phyloP scores from a whole-genome alignment of 192 early-diverging fungal genomes.

The Podila epigama region DNA sequence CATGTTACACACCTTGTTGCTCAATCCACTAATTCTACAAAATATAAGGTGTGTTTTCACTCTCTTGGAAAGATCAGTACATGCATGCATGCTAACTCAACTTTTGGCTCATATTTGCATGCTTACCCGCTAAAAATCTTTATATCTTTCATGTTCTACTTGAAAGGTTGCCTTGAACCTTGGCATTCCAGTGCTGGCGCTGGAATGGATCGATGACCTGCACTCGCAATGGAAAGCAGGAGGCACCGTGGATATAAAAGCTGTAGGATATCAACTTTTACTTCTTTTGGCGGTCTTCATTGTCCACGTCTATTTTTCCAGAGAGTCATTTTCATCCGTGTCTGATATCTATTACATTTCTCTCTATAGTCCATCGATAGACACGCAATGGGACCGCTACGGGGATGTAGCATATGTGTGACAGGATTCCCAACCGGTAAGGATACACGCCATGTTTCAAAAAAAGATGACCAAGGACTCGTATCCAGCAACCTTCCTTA shows the following conservation, averaged over 20 bases:
- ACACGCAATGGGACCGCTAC: slow-evolving; percentile 15
- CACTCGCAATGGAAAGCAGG: slow-evolving; percentile 8
- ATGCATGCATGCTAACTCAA: neutral
- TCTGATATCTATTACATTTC: too few relatives aligned
- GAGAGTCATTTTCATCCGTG: too few relatives aligned
- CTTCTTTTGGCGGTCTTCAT: too few relatives aligned
- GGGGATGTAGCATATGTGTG: slow-evolving; percentile 32
- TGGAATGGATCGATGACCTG: slow-evolving; percentile 7
- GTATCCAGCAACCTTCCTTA: neutral
- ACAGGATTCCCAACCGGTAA: slow-evolving; percentile 30
- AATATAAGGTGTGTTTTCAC: slow-evolving; percentile 21
- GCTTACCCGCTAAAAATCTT: neutral
- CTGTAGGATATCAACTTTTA: slow-evolving; percentile 4
- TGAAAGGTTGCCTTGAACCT: slow-evolving; percentile 19
- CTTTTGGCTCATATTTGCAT: neutral
- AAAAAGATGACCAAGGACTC: neutral
- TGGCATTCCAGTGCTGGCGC: slow-evolving; percentile 19
- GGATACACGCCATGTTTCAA: neutral
- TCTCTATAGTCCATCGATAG: neutral
- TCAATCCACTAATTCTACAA: slow-evolving; percentile 8
- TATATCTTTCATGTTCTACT: neutral
- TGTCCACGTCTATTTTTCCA: too few relatives aligned
- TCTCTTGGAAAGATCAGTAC: neutral
- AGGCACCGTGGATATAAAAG: slow-evolving; percentile 6
- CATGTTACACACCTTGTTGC: slow-evolving; percentile 27